Conservation (phyloP, 192 early-diverging fungal genomes). For the Linnemannia schmuckeri region DNA sequence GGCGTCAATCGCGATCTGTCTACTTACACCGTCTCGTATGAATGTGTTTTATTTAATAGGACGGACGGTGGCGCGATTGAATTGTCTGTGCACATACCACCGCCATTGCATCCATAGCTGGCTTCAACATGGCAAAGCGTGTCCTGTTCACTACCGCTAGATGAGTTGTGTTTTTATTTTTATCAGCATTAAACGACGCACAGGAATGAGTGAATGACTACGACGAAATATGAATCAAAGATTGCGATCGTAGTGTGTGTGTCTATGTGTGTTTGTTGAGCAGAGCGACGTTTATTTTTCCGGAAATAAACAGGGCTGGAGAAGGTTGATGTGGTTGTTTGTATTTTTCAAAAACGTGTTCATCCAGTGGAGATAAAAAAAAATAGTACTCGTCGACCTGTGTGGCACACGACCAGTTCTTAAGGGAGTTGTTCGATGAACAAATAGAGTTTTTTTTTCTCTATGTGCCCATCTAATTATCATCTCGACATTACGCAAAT, state of each 20-base stretch:
- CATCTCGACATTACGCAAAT: not conserved
- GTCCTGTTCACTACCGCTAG: slow-evolving; percentile 87
- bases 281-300: slow-evolving; percentile 3
- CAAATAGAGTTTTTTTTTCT: not conserved
- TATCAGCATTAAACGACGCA: not conserved
- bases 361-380: not conserved
- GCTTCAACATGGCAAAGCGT: slow-evolving; percentile 79
- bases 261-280: not conserved
- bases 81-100: slow-evolving; percentile 94
- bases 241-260: not conserved
- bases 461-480: not conserved
- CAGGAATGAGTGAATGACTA: no score
- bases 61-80: slow-evolving; percentile 83
- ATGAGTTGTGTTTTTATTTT: not conserved
- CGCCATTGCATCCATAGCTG: slow-evolving; percentile 85
- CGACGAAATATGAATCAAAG: no score
- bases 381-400: not conserved
- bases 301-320: not conserved
- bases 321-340: no score
- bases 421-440: not conserved
- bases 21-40: not conserved
- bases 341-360: not conserved
- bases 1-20: not conserved
- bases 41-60: slow-evolving; percentile 56
- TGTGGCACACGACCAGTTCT: slow-evolving; percentile 1